Evolutionary conservation across 345 rosid genomes (phyloP), one percentile per base, ranked within the genome.

Genomic region (Dipteronia sinensis): DNA sequence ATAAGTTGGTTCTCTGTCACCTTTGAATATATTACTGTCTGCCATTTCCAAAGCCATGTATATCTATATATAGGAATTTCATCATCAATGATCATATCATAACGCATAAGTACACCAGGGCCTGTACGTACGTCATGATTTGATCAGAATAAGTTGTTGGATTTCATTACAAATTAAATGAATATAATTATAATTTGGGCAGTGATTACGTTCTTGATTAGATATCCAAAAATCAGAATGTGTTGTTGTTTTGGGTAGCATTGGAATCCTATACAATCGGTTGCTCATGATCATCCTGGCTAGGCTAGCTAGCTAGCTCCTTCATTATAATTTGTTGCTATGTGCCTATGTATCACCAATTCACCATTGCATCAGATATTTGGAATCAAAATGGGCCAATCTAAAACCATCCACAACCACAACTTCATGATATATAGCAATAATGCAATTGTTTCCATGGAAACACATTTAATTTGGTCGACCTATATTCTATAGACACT

Each of bases 331-430:
- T 49, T 49, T 49, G 19, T 49, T 49, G 16, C 55, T 34, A 34
- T 34, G 38, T 34, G 38, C 38, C 38, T 34, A 34, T 34, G 38
- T 34, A 34, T 34, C 38, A 0, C 38, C 38, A 34, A 34, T 4
- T 34, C 6, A 34, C 38, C 38, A 34, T 34, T 23, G 10, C 10
- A 7, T 53, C 64, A 34, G 67, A 72, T 72, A 40, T 55, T 31
- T 63, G n/a, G 55, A 65, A 80, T 80, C 67, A 40, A 0, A 80
- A 80, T 62, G 76, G 67, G 75, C 82, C 82, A 80, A 80, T 38
- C 23, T 20, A 53, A 53, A 27, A 38, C 63, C 66, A 67, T 40
- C 23, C 31, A 46, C 69, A 71, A 5, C 38, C 38, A 34, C 6
- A 34, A 34, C 38, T 34, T 34, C 38, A 34, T 34, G 38, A 34